phyloP scores from a whole-genome alignment of 768 basidiomycete species.

The Mycena galopus region DNA sequence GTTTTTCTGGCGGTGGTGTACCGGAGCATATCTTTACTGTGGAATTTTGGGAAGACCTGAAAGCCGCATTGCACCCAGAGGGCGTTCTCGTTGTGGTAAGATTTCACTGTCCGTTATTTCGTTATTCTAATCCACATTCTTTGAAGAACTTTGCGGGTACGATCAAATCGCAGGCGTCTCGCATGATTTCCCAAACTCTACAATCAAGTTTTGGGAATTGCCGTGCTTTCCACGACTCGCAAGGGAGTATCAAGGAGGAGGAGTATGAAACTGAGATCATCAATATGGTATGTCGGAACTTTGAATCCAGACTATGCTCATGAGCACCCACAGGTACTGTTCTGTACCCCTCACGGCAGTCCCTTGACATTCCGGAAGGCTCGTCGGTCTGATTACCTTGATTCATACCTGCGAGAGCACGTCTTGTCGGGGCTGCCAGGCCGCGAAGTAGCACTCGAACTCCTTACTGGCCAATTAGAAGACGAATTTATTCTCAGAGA shows the following conservation, averaged over 20 bases:
- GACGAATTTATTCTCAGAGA: slow-evolving; percentile 72
- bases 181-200: slow-evolving; percentile 79
- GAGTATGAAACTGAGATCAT: slow-evolving; percentile 66
- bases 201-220: slow-evolving; percentile 81
- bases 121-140: neutral
- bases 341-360: slow-evolving; percentile 74
- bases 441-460: slow-evolving; percentile 67
- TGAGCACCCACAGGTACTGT: slow-evolving; percentile 70
- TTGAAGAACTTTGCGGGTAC: slow-evolving; percentile 88
- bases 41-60: slow-evolving; percentile 86
- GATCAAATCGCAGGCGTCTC: slow-evolving; percentile 70
- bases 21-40: slow-evolving; percentile 87
- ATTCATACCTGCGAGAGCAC: slow-evolving; percentile 74
- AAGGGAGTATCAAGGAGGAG: slow-evolving; percentile 59
- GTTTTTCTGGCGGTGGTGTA: slow-evolving; percentile 94
- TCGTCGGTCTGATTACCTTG: slow-evolving; percentile 70
- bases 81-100: slow-evolving; percentile 88
- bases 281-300: slow-evolving; percentile 70
- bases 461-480: slow-evolving; percentile 57
- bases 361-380: slow-evolving; percentile 73
- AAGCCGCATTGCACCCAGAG: slow-evolving; percentile 70
- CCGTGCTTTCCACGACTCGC: slow-evolving; percentile 84
- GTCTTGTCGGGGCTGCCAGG: slow-evolving; percentile 64
- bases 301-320: neutral
- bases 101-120: slow-evolving; percentile 21